Percentiles rank a stretch among this genome's conserved stretches.
Conservation (phyloP, 208 protist species). For the Porcisia hertigi region DNA sequence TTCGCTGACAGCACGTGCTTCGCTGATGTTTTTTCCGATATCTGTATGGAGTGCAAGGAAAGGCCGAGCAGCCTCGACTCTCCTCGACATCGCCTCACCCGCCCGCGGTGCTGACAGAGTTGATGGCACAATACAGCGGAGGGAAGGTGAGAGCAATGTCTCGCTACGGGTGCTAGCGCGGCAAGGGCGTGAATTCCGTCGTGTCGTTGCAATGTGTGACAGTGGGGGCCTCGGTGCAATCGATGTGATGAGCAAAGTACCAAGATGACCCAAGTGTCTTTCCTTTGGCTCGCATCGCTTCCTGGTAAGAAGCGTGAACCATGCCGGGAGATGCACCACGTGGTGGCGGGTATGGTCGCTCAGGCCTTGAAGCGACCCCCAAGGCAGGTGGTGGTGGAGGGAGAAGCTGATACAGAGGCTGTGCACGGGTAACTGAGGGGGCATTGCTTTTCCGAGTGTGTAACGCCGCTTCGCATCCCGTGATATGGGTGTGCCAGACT, state of each 20-base stretch:
- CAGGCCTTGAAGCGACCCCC: neutral
- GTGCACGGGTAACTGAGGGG: neutral
- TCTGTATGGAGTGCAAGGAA: no score
- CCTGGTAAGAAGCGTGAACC: neutral
- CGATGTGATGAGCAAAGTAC: neutral
- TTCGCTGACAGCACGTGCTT: no score
- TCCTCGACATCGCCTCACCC: neutral
- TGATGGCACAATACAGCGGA: neutral
- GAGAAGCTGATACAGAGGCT: neutral
- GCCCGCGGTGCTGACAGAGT: neutral
- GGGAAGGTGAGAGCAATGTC: neutral
- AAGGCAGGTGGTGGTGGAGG: neutral
- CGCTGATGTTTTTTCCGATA: no score
- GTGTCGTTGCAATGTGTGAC: no score
- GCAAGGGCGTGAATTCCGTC: neutral
- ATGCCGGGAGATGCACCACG: neutral
- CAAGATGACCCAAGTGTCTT: neutral
- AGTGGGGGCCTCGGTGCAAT: neutral
- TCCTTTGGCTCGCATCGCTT: neutral
- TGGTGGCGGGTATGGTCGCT: neutral
- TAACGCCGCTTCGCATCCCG: neutral
- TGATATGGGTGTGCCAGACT: neutral
- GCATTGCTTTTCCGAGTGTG: neutral
- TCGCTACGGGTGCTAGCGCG: neutral
- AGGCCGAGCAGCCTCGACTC: neutral